phyloP scores from a whole-genome alignment of 129 eudicot species.

The Lactuca saligna region DNA sequence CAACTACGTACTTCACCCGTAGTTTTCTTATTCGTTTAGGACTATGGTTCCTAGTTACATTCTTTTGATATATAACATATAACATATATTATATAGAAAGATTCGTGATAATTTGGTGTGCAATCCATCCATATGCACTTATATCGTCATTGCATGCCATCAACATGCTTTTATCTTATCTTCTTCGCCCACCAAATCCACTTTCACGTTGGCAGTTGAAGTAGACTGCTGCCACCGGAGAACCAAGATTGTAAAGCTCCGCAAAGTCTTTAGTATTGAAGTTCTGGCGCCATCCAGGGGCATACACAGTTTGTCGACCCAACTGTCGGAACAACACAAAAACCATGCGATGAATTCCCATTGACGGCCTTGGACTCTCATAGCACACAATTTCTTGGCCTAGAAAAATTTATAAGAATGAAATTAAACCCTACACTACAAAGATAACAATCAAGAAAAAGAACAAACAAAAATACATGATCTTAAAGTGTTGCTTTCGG shows the following conservation, averaged over 20 bases:
- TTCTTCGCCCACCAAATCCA: slow-evolving; percentile 72
- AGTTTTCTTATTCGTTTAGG: slow-evolving; percentile 28
- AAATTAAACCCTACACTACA: neutral
- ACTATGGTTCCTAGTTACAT: slow-evolving; percentile 2
- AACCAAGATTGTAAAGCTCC: slow-evolving; percentile 74
- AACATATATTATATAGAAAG: slow-evolving; percentile 12
- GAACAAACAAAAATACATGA: no score
- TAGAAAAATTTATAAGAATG: slow-evolving; percentile 1
- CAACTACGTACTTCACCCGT: slow-evolving; percentile 8
- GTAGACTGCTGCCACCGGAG: slow-evolving; percentile 82
- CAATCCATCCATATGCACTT: neutral
- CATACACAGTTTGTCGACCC: slow-evolving; percentile 78
- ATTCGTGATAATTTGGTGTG: slow-evolving; percentile 4
- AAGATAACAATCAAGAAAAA: no score
- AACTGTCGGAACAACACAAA: slow-evolving; percentile 66
- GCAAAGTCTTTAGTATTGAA: slow-evolving; percentile 82
- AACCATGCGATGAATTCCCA: slow-evolving; percentile 83
- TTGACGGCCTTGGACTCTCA: slow-evolving; percentile 75
- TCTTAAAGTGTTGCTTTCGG: neutral
- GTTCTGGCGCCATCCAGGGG: slow-evolving; percentile 93
- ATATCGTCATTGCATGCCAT: slow-evolving; percentile 18
- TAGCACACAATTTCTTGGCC: slow-evolving; percentile 82
- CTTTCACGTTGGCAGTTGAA: slow-evolving; percentile 82
- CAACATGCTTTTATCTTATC: slow-evolving; percentile 20
- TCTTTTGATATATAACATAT: slow-evolving; percentile 5